Evolutionary conservation across 257 asterid species (phyloP), one percentile per base, ranked within the genome.

Genomic region (Nicotiana obtusifolia): DNA sequence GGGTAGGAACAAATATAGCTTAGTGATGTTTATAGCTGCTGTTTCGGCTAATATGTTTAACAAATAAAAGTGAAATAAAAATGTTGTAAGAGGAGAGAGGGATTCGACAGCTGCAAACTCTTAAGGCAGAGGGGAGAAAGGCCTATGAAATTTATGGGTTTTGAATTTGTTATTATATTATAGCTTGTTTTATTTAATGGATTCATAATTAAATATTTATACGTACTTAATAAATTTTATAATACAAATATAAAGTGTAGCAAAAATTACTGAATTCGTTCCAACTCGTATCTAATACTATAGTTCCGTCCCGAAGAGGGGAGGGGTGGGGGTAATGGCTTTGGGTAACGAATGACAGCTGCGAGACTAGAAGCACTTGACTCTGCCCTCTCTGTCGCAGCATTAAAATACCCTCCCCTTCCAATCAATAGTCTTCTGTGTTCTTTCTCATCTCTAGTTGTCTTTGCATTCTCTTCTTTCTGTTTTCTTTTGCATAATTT

Each of bases 281-380:
- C 10, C 3, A 7, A 7, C 10, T 0, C 44, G 44, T 6, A 35
- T 0, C 0, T 0, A 6, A 41, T 10, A 2, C 2, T 41, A 1
- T 81, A 35, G 47, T 0, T 8, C 47, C 11, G 3, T 0, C 3
- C 49, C 49, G 2, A 41, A 9, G 13, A 41, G 13, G 49, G 13
- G 49, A 2, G 49, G 49, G 49, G 49, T 41, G 49, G 68, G 26
- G 85, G 80, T 87, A 84, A 86, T 88, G 91, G 91, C 76, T 81
- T 88, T 85, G 93, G 88, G 88, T 89, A 86, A 86, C 89, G 90
- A 90, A 91, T 92, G 99, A 92, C 99, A 95, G 97, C 97, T 95
- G 97, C 94, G 88, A 82, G 87, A 89, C 89, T 87, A 83, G 85
- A 89, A 90, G 92, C 97, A 93, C 97, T 95, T 84, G 83, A 93